Evolutionary conservation across 2,329 filamentous ascomycete species (phyloP), one percentile per base, ranked within the genome.

Genomic region (Gaeumannomyces tritici): DNA sequence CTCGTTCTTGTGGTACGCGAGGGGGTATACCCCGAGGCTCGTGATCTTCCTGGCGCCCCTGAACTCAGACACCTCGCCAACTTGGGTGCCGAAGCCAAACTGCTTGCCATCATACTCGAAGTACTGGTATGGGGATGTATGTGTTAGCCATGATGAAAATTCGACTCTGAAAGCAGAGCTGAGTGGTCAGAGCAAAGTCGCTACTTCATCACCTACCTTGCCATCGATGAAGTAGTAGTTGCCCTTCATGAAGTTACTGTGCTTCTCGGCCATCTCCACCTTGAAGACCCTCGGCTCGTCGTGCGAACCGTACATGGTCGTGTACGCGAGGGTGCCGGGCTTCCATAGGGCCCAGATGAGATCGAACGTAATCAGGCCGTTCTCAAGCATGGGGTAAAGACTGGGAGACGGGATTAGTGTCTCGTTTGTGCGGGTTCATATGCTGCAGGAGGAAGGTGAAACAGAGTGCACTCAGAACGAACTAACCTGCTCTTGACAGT

Each of bases 291-390:
- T 84, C 2, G 91, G 89, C 68, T 95, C 87, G 54, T 93, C 89
- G 18, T 80, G 76, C 47, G 85, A 86, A 3, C 89, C 89, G 65
- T 96, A 96, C 0, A 90, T 93, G 0, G 85, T 84, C 0, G 88
- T 85, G 71, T 89, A 93, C 1, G 86, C 88, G 26, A 96, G 83
- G 0, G 90, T 91, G 68, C 91, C 90, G 0, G 92, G 92, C 70
- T 95, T 96, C 82, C 89, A 96, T 4, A 96, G 76, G 0, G 91
- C 91, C 92, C 92, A 96, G 1, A 96, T 78, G 2, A 96, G 81
- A 63, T 96, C 91, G 68, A 93, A 96, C 0, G 91, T 96, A 71
- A 96, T 96, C 57, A 91, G 86, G 11, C 91, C 90, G 35, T 88
- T 89, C 66, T 91, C 84, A 2, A 96, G 79, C 75, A 96, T 85